Conservation (phyloP, 306 rosid genomes). For the Urtica urens region DNA sequence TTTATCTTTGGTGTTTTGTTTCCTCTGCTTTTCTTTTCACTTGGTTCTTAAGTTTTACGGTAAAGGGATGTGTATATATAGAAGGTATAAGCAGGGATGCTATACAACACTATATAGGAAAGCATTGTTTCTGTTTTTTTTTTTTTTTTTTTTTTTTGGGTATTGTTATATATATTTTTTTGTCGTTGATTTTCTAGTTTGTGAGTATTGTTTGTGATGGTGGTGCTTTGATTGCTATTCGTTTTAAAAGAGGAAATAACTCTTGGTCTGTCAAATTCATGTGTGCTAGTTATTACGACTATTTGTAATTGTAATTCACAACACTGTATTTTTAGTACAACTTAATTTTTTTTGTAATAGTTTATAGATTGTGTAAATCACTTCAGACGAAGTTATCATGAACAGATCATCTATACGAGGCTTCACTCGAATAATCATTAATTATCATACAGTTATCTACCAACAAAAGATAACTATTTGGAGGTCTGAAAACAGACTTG, state of each 20-base stretch:
- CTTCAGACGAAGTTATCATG: no score
- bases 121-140: conserved; percentile 16
- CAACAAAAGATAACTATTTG: conserved; percentile 2
- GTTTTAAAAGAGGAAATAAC: neutral
- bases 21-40: conserved; percentile 13
- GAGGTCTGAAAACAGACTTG: conserved; percentile 40
- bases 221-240: conserved; percentile 5
- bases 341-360: neutral
- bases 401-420: no score
- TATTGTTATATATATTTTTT: neutral
- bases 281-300: neutral
- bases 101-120: conserved; percentile 23
- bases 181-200: conserved; percentile 23
- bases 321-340: neutral
- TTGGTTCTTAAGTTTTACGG: conserved; percentile 26
- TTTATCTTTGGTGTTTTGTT: conserved; percentile 21
- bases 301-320: neutral
- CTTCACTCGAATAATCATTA: no score
- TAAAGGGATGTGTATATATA: conserved; percentile 41
- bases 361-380: neutral
- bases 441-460: no score
- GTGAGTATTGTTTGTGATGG: conserved; percentile 12
- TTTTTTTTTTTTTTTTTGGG: conserved; percentile 5
- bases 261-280: conserved; percentile 1
- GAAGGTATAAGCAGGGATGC: conserved; percentile 35